A percentile compares a stretch with the other conserved stretches of the same genome.
These are phyloP conservation scores for Rosa lucieae DNA, from an alignment of 306 rosid species.

Conservation along the genomic window DNA sequence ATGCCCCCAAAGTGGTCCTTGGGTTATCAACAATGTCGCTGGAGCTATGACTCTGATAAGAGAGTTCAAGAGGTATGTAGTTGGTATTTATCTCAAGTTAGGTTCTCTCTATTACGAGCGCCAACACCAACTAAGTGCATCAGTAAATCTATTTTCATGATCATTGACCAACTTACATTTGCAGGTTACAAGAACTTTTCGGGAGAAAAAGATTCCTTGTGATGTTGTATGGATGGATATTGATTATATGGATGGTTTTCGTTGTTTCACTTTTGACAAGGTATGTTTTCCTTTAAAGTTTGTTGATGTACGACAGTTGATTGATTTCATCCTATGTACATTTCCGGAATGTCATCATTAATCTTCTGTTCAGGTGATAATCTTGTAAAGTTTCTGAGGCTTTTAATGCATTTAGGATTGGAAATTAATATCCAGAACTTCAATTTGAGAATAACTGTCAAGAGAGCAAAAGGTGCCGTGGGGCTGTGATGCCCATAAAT, in stretches of 20 bases:
- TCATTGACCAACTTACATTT: conserved; percentile 27
- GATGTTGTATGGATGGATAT: conserved; percentile 97
- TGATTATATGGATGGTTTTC: conserved; percentile 94
- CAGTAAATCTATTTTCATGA: background rate
- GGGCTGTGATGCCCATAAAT: background rate
- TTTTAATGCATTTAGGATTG: background rate
- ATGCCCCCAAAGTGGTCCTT: conserved; percentile 97
- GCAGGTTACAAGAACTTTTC: conserved; percentile 73
- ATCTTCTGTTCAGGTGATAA: background rate
- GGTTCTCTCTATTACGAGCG: background rate
- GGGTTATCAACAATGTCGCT: conserved; percentile 95
- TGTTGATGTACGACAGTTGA: background rate
- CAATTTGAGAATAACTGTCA: background rate
- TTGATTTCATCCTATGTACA: background rate
- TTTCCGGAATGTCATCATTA: background rate
- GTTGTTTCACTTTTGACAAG: conserved; percentile 88
- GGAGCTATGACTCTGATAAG: conserved; percentile 71
- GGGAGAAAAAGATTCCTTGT: conserved; percentile 76
- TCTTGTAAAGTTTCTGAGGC: background rate
- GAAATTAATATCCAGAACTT: background rate
- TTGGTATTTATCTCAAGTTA: background rate
- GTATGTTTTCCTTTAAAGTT: conserved; percentile 31
- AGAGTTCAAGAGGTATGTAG: conserved; percentile 69
- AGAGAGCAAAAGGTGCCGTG: background rate
- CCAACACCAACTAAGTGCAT: background rate